Percentiles rank a stretch among this genome's conserved stretches.
Conservation (phyloP, 2,329 filamentous ascomycete species). For the Aspergillus terreus region DNA sequence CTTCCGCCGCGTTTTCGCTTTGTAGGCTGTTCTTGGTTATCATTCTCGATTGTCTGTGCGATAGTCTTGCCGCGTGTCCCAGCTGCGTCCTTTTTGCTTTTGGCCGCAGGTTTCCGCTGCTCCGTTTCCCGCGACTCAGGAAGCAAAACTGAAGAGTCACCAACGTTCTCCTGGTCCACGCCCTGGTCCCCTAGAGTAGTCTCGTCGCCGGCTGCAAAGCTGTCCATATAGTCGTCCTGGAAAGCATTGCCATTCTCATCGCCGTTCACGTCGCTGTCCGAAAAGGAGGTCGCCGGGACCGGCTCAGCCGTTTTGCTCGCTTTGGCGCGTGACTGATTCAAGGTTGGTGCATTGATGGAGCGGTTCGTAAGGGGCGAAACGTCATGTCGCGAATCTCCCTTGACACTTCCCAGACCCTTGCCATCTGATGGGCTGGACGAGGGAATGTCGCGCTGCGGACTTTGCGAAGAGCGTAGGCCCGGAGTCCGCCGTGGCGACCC, state of each 20-base stretch:
- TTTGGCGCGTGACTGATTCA: constrained; percentile 22
- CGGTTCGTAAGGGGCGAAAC: constrained; percentile 35
- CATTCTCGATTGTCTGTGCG: constrained; percentile 13
- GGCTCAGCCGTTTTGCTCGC: constrained; percentile 17
- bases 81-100: constrained; percentile 14
- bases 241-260: constrained; percentile 33
- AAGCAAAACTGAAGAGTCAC: constrained; percentile 13
- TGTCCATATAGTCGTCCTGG: constrained; percentile 24
- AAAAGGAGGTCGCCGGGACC: constrained; percentile 27
- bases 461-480: constrained; percentile 40
- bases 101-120: constrained; percentile 13
- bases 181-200: constrained; percentile 15
- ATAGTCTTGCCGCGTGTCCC: constrained; percentile 10
- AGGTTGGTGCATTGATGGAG: constrained; percentile 30
- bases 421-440: constrained; percentile 39
- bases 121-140: constrained; percentile 12
- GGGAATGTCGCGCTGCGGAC: constrained; percentile 28
- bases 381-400: constrained; percentile 22
- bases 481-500: constrained; percentile 42
- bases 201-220: constrained; percentile 24
- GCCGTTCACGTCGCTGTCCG: constrained; percentile 33
- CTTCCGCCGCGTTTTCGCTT: constrained; percentile 30
- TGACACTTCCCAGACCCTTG: constrained; percentile 22
- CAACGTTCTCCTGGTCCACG: constrained; percentile 15
- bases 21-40: constrained; percentile 15